Evolutionary conservation across 441 rosid species (phyloP).

Genomic region (Sinapis alba): DNA sequence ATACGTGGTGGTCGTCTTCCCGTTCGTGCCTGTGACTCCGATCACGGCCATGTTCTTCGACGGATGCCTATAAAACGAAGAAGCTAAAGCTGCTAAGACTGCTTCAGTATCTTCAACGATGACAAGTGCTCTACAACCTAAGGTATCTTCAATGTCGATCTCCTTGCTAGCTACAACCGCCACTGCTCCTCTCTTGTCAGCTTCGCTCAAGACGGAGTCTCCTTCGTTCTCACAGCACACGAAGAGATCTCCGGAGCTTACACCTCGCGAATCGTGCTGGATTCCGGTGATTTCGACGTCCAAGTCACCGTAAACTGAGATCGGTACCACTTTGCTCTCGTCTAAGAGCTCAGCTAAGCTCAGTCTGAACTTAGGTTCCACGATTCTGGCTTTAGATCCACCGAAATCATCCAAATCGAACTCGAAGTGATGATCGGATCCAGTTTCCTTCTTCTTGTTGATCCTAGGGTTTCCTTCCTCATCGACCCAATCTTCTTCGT

Average conservation of each 20-base stretch:
- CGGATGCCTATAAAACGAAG: conserved; percentile 76
- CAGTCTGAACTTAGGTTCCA: conserved; percentile 79
- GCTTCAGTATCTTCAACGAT: conserved; percentile 86
- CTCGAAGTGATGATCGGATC: conserved; percentile 63
- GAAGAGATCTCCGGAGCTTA: conserved; percentile 84
- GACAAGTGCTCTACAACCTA: conserved; percentile 85
- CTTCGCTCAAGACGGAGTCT: conserved; percentile 79
- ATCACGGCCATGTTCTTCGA: conserved; percentile 79
- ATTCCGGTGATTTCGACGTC: conserved; percentile 89
- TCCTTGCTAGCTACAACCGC: conserved; percentile 94
- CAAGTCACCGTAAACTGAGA: conserved; percentile 81
- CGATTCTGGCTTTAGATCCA: conserved; percentile 53
- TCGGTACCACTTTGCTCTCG: conserved; percentile 85
- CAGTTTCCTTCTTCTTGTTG: conserved; percentile 37
- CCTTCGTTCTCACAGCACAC: conserved; percentile 81
- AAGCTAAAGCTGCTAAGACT: conserved; percentile 79
- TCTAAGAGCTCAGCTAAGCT: conserved; percentile 89
- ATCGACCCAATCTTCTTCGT: conserved; percentile 47
- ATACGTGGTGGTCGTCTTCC: conserved; percentile 79
- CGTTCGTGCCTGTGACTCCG: conserved; percentile 80
- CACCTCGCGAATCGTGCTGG: conserved; percentile 85
- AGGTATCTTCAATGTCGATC: conserved; percentile 84
- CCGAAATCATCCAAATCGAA: conserved; percentile 75
- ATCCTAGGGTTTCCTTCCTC: conserved; percentile 43
- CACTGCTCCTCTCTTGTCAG: conserved; percentile 96